A percentile compares a stretch with the other conserved stretches of the same genome.
These are phyloP conservation scores for Solanum gandarillasii DNA, from an alignment of 257 asterid species.

Conservation along the genomic window DNA sequence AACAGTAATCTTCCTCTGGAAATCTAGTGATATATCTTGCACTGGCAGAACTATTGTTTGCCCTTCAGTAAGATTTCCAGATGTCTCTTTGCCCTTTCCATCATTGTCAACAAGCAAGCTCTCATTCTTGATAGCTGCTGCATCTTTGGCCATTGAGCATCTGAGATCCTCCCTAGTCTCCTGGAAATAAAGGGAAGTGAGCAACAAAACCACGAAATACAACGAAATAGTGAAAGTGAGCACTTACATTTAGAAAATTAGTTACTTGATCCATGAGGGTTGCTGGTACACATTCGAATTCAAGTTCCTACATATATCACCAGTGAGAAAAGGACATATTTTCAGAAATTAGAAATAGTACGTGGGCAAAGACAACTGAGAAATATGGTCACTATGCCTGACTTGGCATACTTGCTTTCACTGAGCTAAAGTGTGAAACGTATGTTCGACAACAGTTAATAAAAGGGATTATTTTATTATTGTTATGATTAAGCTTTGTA, in stretches of 20 bases:
- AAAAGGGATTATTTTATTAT: neutral
- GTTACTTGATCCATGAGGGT: slow-evolving; percentile 84
- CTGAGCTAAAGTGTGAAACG: neutral
- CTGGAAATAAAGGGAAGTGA: slow-evolving; percentile 25
- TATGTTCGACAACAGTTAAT: neutral
- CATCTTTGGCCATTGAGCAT: slow-evolving; percentile 87
- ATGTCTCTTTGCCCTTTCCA: slow-evolving; percentile 14
- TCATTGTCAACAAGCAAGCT: slow-evolving; percentile 28
- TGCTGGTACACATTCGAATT: slow-evolving; percentile 71
- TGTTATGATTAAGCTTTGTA: neutral
- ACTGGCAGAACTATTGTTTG: slow-evolving; percentile 9
- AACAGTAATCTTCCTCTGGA: slow-evolving; percentile 72
- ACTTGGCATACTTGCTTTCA: neutral
- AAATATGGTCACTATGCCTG: neutral
- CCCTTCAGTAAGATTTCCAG: slow-evolving; percentile 20
- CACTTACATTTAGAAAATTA: slow-evolving; percentile 66
- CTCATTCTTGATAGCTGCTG: slow-evolving; percentile 62
- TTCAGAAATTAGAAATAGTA: slow-evolving; percentile 5
- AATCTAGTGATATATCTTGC: slow-evolving; percentile 42
- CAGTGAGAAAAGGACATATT: neutral
- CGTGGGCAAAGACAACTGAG: neutral
- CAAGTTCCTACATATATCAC: slow-evolving; percentile 39
- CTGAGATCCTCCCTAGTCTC: slow-evolving; percentile 78
- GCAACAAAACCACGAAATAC: slow-evolving; percentile 10
- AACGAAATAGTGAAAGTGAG: slow-evolving; percentile 2